These are phyloP conservation scores for Buddleja alternifolia DNA, from an alignment of 257 asterid genomes.

Conservation along the genomic window DNA sequence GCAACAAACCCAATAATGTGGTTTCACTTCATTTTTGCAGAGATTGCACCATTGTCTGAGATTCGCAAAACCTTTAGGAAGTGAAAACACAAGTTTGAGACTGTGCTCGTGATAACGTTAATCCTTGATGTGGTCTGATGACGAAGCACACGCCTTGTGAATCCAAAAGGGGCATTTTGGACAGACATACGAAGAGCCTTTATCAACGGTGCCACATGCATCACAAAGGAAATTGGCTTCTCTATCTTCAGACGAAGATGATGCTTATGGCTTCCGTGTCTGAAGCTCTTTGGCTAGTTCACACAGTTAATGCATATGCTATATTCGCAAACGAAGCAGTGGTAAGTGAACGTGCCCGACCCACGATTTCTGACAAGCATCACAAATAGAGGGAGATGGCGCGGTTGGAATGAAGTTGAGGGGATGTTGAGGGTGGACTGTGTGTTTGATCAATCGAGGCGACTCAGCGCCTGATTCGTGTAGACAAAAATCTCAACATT, in stretches of 20 bases:
- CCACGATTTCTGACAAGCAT: too few species aligned
- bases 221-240: not conserved
- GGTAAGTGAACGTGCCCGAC: constrained; percentile 5
- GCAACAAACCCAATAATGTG: not conserved
- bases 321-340: not conserved
- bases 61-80: not conserved
- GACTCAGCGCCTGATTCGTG: too few species aligned
- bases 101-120: not conserved
- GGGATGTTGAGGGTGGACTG: too few species aligned
- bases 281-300: not conserved
- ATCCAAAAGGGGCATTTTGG: not conserved
- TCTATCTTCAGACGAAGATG: not conserved
- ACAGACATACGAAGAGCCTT: too few species aligned
- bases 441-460: too few species aligned
- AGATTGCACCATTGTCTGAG: not conserved
- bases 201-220: not conserved
- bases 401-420: too few species aligned
- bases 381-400: too few species aligned
- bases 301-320: not conserved
- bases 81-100: not conserved
- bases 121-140: not conserved
- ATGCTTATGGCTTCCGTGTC: not conserved
- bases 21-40: constrained; percentile 2
- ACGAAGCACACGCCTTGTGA: constrained; percentile 2
- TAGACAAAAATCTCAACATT: too few species aligned